Conservation (phyloP, 148 eudicot genomes). For the Selenicereus undatus region DNA sequence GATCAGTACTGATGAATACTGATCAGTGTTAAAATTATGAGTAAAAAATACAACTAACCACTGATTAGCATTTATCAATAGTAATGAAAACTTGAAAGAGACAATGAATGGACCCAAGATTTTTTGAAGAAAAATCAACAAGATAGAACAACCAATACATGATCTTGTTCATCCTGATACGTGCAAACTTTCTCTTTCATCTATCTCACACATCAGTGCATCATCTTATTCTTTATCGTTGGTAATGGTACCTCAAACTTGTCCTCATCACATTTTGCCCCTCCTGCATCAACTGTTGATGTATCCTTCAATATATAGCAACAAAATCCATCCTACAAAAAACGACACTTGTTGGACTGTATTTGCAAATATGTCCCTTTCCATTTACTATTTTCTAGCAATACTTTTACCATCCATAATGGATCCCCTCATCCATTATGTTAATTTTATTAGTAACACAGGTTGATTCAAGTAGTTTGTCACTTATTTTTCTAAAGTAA, state of each 20-base stretch:
- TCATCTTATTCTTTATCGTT: background rate
- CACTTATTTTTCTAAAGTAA: too few species aligned
- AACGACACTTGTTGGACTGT: slow-evolving; percentile 19
- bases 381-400: background rate
- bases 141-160: background rate
- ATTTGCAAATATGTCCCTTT: background rate
- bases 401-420: background rate
- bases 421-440: too few species aligned
- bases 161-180: background rate
- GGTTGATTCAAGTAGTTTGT: too few species aligned
- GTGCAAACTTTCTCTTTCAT: background rate
- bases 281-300: slow-evolving; percentile 16
- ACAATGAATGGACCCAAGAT: too few species aligned
- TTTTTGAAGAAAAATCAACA: background rate
- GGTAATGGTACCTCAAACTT: background rate
- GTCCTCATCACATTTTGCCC: slow-evolving; percentile 8
- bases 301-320: slow-evolving; percentile 10
- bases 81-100: too few species aligned
- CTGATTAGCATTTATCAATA: too few species aligned
- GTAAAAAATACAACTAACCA: too few species aligned
- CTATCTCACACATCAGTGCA: background rate
- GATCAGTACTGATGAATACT: too few species aligned
- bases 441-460: too few species aligned
- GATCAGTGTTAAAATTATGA: too few species aligned
- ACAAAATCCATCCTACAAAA: slow-evolving; percentile 10